phyloP scores from a whole-genome alignment of 768 basidiomycete genomes.

The Tulasnella sp. region DNA sequence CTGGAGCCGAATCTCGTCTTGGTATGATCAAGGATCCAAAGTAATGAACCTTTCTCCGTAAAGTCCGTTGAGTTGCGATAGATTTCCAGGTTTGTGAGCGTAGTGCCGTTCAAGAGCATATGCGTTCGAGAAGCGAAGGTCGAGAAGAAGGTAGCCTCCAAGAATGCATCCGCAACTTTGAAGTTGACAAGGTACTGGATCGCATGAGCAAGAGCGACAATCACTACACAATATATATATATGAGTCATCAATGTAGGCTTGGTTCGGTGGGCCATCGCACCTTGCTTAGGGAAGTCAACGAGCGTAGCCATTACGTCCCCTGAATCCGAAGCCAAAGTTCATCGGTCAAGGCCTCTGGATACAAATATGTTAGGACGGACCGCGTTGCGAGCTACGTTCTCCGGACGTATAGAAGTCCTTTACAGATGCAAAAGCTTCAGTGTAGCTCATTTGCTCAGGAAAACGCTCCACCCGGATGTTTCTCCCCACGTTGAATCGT shows the following conservation, averaged over 20 bases:
- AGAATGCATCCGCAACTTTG: conserved; percentile 64
- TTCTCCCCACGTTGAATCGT: neutral
- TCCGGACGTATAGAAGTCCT: conserved; percentile 41
- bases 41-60: conserved; percentile 57
- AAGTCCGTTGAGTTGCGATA: conserved; percentile 82
- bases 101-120: conserved; percentile 85
- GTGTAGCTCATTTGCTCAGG: conserved; percentile 44
- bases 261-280: neutral
- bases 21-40: conserved; percentile 80
- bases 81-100: conserved; percentile 83
- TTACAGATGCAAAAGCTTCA: conserved; percentile 55
- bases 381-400: neutral
- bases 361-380: neutral
- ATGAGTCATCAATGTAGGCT: neutral
- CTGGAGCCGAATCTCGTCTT: conserved; percentile 83
- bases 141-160: conserved; percentile 66
- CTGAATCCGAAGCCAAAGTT: conserved; percentile 26
- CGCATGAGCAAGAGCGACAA: conserved; percentile 60
- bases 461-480: conserved; percentile 53
- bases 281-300: conserved; percentile 48
- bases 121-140: conserved; percentile 64
- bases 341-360: neutral
- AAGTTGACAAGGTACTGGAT: conserved; percentile 63
- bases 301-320: conserved; percentile 47
- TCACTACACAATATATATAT: conserved; percentile 30